These are phyloP conservation scores for Coprinellus aureogranulatus DNA, from an alignment of 768 basidiomycete genomes.

Conservation along the genomic window DNA sequence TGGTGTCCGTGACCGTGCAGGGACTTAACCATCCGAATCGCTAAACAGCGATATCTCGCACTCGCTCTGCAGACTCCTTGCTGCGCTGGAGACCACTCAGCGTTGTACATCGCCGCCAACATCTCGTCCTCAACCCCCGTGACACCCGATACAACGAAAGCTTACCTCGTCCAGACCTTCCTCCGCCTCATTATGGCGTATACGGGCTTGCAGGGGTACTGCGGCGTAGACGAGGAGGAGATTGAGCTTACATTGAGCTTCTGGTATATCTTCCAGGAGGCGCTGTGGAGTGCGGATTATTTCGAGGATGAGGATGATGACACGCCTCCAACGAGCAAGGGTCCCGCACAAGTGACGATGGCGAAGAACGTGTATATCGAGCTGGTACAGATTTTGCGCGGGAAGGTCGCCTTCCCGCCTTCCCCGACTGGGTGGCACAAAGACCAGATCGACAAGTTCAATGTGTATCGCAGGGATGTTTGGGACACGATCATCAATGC, in stretches of 20 bases:
- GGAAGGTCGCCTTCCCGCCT: conserved; percentile 75
- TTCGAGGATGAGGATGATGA: conserved; percentile 32
- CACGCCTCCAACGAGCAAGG: conserved; percentile 8
- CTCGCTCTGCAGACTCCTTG: conserved; percentile 77
- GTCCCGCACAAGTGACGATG: conserved; percentile 40
- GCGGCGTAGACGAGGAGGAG: conserved; percentile 81
- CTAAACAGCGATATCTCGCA: no score
- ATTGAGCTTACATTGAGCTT: conserved; percentile 86
- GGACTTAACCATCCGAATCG: no score
- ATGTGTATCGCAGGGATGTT: conserved; percentile 78
- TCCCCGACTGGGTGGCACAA: conserved; percentile 56
- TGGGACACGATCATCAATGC: conserved; percentile 88
- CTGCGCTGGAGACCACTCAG: conserved; percentile 86
- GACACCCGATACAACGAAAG: conserved; percentile 21
- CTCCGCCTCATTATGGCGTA: conserved; percentile 69
- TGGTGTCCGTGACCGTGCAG: no score
- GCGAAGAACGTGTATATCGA: conserved; percentile 79
- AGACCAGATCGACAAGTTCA: conserved; percentile 79
- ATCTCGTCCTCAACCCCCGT: conserved; percentile 50
- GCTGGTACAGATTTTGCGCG: conserved; percentile 65
- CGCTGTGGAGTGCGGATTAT: conserved; percentile 69
- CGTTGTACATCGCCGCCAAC: conserved; percentile 68
- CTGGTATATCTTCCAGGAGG: conserved; percentile 90
- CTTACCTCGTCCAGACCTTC: conserved; percentile 61
- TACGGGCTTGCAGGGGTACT: conserved; percentile 70